A percentile compares a stretch with the other conserved stretches of the same genome.
Conservation (phyloP, 164 flowering plant species). For the Hamamelis virginiana region DNA sequence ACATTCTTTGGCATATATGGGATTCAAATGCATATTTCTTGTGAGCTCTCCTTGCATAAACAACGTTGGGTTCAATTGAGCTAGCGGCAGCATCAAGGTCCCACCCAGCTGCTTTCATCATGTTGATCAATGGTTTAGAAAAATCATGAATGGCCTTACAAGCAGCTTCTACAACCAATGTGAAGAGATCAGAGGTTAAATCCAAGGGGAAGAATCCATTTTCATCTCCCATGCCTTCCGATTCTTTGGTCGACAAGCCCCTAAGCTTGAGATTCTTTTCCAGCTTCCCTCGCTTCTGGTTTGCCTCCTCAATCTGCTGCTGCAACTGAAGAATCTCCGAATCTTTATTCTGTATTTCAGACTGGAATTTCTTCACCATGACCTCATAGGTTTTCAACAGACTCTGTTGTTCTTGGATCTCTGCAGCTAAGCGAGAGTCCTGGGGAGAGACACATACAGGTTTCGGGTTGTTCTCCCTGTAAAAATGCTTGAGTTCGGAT, state of each 20-base stretch:
- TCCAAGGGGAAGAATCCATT: conserved; percentile 58
- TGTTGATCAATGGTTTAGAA: conserved; percentile 90
- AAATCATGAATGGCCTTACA: conserved; percentile 85
- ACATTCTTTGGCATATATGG: conserved; percentile 85
- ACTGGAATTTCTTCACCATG: conserved; percentile 96
- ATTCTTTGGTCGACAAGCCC: conserved; percentile 71
- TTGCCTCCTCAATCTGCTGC: conserved; percentile 77
- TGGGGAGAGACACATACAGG: conserved; percentile 72
- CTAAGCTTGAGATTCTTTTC: conserved; percentile 87
- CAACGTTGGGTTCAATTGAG: conserved; percentile 70
- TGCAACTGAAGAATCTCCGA: conserved; percentile 78
- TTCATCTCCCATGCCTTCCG: conserved; percentile 51
- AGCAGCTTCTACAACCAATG: conserved; percentile 67
- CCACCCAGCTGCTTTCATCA: conserved; percentile 99
- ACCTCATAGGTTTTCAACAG: conserved; percentile 90
- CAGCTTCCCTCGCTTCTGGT: conserved; percentile 58
- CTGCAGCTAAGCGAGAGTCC: conserved; percentile 87
- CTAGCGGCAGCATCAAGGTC: conserved; percentile 95
- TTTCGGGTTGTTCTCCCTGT: conserved; percentile 81
- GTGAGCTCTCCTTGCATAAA: conserved; percentile 90
- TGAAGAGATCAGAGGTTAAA: conserved; percentile 70
- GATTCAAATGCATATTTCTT: conserved; percentile 97
- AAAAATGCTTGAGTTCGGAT: conserved; percentile 86
- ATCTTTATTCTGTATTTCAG: conserved; percentile 90
- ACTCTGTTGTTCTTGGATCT: conserved; percentile 90